phyloP scores from a whole-genome alignment of 208 protist species.

The Leishmania martiniquensis region DNA sequence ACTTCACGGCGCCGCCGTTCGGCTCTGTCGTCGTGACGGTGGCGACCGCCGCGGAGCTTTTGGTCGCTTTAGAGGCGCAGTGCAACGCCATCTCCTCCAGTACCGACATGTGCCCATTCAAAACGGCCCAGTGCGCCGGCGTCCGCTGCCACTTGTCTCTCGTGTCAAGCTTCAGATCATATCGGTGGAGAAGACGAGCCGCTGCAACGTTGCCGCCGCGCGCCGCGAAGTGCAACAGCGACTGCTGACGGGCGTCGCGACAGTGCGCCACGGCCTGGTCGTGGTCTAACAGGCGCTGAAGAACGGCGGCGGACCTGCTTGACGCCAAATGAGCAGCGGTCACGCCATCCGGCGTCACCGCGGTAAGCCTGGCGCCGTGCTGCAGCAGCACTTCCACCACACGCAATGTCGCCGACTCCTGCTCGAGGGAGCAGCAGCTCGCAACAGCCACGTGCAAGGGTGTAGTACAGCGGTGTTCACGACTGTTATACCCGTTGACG shows the following conservation, averaged over 20 bases:
- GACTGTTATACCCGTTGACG: conserved; percentile 49
- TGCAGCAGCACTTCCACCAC: conserved; percentile 40
- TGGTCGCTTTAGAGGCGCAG: neutral
- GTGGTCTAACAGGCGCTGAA: conserved; percentile 24
- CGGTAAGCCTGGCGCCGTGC: conserved; percentile 39
- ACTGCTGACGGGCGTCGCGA: conserved; percentile 60
- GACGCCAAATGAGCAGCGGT: conserved; percentile 55
- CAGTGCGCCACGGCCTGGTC: conserved; percentile 18
- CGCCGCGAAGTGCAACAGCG: conserved; percentile 66
- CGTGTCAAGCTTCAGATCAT: conserved; percentile 28
- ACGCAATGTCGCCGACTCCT: conserved; percentile 5
- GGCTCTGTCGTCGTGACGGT: neutral
- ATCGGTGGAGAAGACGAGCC: conserved; percentile 35
- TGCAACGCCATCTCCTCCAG: conserved; percentile 37
- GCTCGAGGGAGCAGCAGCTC: conserved; percentile 3
- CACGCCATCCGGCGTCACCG: conserved; percentile 54
- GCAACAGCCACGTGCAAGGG: conserved; percentile 54
- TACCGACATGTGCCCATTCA: conserved; percentile 44
- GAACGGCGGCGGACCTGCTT: conserved; percentile 15
- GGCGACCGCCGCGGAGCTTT: neutral
- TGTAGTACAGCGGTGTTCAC: conserved; percentile 42
- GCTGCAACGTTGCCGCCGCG: conserved; percentile 33
- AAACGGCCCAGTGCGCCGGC: conserved; percentile 59
- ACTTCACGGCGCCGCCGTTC: neutral
- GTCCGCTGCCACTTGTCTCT: conserved; percentile 78